Conservation (phyloP, 2,329 filamentous ascomycete species). For the Fusarium mundagurra region DNA sequence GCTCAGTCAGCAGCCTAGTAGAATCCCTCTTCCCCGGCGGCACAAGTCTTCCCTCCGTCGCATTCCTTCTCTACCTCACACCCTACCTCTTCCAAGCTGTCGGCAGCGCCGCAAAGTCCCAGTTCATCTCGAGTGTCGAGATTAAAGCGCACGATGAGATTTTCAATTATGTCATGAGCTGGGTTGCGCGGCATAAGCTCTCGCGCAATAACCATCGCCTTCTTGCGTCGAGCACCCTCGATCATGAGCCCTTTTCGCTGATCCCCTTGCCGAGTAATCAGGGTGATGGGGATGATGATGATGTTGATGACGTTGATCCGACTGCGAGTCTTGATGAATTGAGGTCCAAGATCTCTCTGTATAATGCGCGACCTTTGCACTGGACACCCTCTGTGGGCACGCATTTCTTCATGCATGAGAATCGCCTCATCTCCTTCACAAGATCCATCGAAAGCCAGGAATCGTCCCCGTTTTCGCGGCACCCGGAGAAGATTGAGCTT, state of each 20-base stretch:
- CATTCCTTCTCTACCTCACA: not conserved
- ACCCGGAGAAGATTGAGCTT: not conserved
- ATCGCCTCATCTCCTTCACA: conserved; percentile 11
- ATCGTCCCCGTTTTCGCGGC: not conserved
- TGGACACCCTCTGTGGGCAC: conserved; percentile 26
- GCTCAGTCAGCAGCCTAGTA: not conserved
- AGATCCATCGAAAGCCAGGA: not conserved
- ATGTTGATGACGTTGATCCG: not conserved
- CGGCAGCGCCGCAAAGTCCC: not conserved
- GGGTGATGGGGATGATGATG: not conserved
- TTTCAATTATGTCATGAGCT: conserved; percentile 26
- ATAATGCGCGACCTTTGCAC: conserved; percentile 18
- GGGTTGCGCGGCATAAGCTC: conserved; percentile 18
- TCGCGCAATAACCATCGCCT: conserved; percentile 24
- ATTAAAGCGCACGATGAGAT: conserved; percentile 22
- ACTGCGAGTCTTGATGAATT: conserved; percentile 4
- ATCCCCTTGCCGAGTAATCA: not conserved
- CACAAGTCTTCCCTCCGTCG: not conserved
- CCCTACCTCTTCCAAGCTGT: conserved; percentile 1
- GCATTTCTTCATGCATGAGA: conserved; percentile 25
- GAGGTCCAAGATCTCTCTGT: conserved; percentile 13
- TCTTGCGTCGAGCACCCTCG: conserved; percentile 10
- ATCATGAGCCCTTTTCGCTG: not conserved
- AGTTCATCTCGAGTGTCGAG: conserved; percentile 24
- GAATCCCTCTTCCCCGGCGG: conserved; percentile 5